These are phyloP conservation scores for Leccinum longicurvipes DNA, from an alignment of 768 basidiomycete species.

Conservation along the genomic window DNA sequence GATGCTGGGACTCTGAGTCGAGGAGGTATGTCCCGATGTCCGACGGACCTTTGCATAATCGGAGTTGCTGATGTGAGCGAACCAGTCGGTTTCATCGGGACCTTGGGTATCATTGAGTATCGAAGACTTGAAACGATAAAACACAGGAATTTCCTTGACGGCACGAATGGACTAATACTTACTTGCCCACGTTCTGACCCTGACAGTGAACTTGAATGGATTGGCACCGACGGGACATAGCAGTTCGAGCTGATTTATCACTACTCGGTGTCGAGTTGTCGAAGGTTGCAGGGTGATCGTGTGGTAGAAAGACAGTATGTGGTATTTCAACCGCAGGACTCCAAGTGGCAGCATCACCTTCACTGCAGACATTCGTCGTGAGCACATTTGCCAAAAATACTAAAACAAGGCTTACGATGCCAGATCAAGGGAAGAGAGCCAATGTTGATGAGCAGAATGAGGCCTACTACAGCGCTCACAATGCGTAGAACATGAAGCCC, in stretches of 20 bases:
- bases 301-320: conserved; percentile 4
- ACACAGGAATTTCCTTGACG: background rate
- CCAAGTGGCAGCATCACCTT: conserved; percentile 11
- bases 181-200: conserved; percentile 13
- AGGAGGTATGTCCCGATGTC: background rate
- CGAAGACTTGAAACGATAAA: background rate
- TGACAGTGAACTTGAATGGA: conserved; percentile 12
- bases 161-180: background rate
- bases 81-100: conserved; percentile 18
- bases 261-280: conserved; percentile 6
- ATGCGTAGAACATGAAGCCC: background rate
- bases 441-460: conserved; percentile 11
- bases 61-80: conserved; percentile 16
- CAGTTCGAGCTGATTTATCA: conserved; percentile 11
- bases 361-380: background rate
- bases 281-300: conserved; percentile 6
- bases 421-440: conserved; percentile 12
- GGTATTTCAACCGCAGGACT: conserved; percentile 11
- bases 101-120: conserved; percentile 8
- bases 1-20: background rate
- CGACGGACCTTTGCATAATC: conserved; percentile 12
- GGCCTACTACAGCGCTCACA: background rate
- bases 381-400: background rate
- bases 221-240: conserved; percentile 14
- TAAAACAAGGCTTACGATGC: conserved; percentile 10